Evolutionary conservation across 495 filamentous ascomycete species (phyloP).

Genomic region (Clohesyomyces aquaticus): DNA sequence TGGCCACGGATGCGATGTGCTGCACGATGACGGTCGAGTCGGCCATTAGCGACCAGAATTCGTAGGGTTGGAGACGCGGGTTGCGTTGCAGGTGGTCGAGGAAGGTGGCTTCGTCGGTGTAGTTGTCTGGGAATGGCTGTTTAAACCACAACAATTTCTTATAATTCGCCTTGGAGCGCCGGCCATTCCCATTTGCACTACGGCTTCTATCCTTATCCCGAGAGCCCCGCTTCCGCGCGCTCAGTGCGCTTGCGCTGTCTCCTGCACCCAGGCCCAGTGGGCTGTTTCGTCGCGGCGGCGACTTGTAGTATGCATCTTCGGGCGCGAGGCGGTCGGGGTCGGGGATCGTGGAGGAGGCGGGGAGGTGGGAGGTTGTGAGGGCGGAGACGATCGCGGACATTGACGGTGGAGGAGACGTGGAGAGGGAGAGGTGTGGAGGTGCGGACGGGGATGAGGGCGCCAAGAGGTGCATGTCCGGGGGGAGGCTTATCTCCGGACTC

Average conservation of each 20-base stretch:
- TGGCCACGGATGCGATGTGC: constrained; percentile 89
- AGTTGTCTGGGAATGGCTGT: constrained; percentile 97
- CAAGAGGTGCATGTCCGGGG: too few species aligned
- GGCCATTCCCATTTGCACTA: constrained; percentile 64
- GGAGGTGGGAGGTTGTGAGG: not conserved
- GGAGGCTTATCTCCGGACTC: too few species aligned
- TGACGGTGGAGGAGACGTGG: not conserved
- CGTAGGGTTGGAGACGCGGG: constrained; percentile 89
- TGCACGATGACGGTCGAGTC: constrained; percentile 97
- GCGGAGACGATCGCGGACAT: constrained; percentile 6
- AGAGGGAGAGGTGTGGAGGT: not conserved
- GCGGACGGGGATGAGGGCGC: too few species aligned
- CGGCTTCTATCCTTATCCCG: constrained; percentile 53
- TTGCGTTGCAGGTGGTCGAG: constrained; percentile 95
- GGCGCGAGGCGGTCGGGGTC: constrained; percentile 60
- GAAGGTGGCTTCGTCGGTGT: constrained; percentile 94
- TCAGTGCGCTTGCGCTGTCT: constrained; percentile 42
- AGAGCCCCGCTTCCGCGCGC: constrained; percentile 48
- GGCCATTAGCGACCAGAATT: constrained; percentile 95
- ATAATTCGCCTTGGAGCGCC: constrained; percentile 74
- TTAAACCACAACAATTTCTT: constrained; percentile 98
- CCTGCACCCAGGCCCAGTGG: constrained; percentile 33
- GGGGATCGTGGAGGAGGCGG: not conserved
- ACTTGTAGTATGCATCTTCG: constrained; percentile 76
- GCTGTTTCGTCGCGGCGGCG: constrained; percentile 56